A percentile compares a stretch with the other conserved stretches of the same genome.
Conservation (phyloP, 768 basidiomycete species). For the Mycena galopus region DNA sequence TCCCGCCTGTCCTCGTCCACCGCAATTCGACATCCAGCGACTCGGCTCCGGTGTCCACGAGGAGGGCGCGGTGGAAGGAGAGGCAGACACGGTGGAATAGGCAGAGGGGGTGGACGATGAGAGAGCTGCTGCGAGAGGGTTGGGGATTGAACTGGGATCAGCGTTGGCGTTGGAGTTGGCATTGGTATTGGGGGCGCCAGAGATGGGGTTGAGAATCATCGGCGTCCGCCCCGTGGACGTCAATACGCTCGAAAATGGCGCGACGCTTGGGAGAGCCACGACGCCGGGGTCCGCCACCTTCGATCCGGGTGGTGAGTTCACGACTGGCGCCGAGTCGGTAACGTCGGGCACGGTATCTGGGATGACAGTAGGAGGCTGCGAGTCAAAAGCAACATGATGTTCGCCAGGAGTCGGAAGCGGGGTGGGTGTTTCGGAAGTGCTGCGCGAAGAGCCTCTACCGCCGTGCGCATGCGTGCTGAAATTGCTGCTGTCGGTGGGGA, state of each 20-base stretch:
- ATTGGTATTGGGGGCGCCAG: no score
- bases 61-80: background rate
- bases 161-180: background rate
- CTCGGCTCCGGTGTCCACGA: background rate
- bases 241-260: background rate
- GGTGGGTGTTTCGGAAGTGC: background rate
- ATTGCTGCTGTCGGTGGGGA: slow-evolving; percentile 18
- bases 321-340: background rate
- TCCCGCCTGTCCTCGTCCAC: slow-evolving; percentile 54
- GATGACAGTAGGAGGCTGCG: no score
- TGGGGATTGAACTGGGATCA: background rate
- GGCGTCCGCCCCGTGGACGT: background rate
- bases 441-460: slow-evolving; percentile 10
- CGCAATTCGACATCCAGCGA: slow-evolving; percentile 62
- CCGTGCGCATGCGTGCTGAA: slow-evolving; percentile 29
- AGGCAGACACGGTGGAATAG: background rate
- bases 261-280: background rate
- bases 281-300: background rate
- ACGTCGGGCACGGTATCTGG: no score
- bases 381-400: no score
- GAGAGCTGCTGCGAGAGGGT: background rate
- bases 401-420: no score
- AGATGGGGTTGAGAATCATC: background rate
- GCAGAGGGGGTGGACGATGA: background rate
- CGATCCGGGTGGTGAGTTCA: no score